Evolutionary conservation across 768 basidiomycete genomes (phyloP), one percentile per base, ranked within the genome.

Genomic region (Neoboletus magnificus): DNA sequence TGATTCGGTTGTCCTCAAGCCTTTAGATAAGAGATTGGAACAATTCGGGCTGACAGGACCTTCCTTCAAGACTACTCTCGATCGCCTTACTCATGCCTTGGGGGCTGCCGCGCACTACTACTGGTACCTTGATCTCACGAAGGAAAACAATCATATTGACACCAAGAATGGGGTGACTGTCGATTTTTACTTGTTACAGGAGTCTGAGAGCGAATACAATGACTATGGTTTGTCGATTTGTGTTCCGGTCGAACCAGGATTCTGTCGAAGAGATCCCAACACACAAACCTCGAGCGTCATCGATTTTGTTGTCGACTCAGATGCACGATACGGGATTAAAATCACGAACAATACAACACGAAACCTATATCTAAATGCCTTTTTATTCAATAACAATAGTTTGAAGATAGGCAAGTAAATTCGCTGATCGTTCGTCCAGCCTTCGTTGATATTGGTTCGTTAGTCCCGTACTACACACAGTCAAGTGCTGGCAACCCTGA

Each of bases 301-400:
- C n/a, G 56, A 67, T 37, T 58, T 67, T 40, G 48, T 49, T 16
- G 53, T 67, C 10, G 63, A 73, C 20, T 64, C 68, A 23, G 8
- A 55, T 0, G 67, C 55, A 5, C 37, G 57, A 3, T 68, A 76
- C 15, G 76, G n/a, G 61, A 67, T 52, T 25, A 33, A 59, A 37
- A 49, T 59, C 47, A 59, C 39, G 20, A 59, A 59, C 27, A 39
- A 54, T 22, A 59, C 57, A 4, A 39, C 37, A 25, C 36, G 27
- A 15, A 36, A 42, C 8, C 54, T 79, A 8, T 79, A 76, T 47
- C 62, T 75, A 22, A 74, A 74, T 30, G 64, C 76, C 5, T 76
- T 77, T 59, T 73, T 76, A 52, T 79, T 79, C 48, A 77, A 79
- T 44, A 73, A 74, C 9, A 68, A 64, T n/a, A 71, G 73, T 49